phyloP scores from a whole-genome alignment of 2,329 filamentous ascomycete genomes.

The Venturia asperata region DNA sequence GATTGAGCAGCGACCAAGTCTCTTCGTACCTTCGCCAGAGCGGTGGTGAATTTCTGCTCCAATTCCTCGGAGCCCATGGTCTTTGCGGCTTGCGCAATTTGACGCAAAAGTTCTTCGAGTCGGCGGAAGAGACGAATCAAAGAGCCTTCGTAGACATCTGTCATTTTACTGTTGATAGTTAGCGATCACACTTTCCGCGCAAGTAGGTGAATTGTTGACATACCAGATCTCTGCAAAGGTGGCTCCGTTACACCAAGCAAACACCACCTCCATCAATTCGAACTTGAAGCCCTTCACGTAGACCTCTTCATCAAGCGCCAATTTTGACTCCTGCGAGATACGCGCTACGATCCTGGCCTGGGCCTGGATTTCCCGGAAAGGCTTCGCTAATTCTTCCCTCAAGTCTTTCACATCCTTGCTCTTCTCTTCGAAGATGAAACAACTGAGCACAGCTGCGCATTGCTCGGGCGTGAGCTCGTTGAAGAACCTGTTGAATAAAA shows the following conservation, averaged over 20 bases:
- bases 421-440: slow-evolving; percentile 98
- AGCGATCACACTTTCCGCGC: neutral
- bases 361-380: slow-evolving; percentile 75
- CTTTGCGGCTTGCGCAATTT: slow-evolving; percentile 92
- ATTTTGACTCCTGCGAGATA: slow-evolving; percentile 88
- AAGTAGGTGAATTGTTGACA: slow-evolving; percentile 33
- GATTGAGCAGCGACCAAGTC: slow-evolving; percentile 95
- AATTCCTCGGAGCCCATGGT: slow-evolving; percentile 97
- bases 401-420: slow-evolving; percentile 64
- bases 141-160: slow-evolving; percentile 93
- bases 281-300: slow-evolving; percentile 86
- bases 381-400: slow-evolving; percentile 78
- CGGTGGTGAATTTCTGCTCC: slow-evolving; percentile 82
- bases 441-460: slow-evolving; percentile 77
- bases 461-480: slow-evolving; percentile 88
- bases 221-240: slow-evolving; percentile 94
- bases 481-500: slow-evolving; percentile 96
- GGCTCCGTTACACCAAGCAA: slow-evolving; percentile 81
- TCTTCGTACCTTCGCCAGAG: slow-evolving; percentile 75
- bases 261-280: slow-evolving; percentile 95
- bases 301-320: slow-evolving; percentile 89
- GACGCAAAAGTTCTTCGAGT: slow-evolving; percentile 84
- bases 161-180: slow-evolving; percentile 78
- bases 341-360: slow-evolving; percentile 87
- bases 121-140: slow-evolving; percentile 93